Base-by-base conservation (phyloP, 495 filamentous ascomycete genomes). In the Xylaria intraflava region DNA sequence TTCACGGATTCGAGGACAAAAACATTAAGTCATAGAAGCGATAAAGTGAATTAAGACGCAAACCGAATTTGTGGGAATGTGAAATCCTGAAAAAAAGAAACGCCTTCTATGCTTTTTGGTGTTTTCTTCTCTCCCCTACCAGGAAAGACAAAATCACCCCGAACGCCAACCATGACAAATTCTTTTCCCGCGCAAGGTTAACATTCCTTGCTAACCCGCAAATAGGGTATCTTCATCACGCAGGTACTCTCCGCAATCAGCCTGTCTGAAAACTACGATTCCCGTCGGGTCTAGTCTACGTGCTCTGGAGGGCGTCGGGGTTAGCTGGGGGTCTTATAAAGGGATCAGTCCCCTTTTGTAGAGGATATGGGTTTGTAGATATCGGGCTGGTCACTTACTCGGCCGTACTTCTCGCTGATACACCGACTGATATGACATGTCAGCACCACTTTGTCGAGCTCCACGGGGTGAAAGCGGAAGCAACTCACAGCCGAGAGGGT, bases 241-340 rank as follows among this genome's bases (percentile, higher is more conserved):
- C 49, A 98, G 77, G 62, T 94, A 98, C 66, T 96, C 89, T 40
- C 93, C 92, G 63, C 86, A 82, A 74, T 97, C 92, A 1, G 86
- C 85, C 68, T 96, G 89, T 58, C 89, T 73, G 68, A 95, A 95
- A 27, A 84, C 80, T 9, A 85, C 83, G 48, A 95, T 86, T 12
- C 84, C 89, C 1, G 94, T 98, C 0, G 93, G 93, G 43, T 96
- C 92, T 49, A 96, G 66, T 52, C 86, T 74, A 54, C 87, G 72
- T 14, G 87, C 82, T 65, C 52, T 55, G 17, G 22, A 14, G 16
- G 26, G 24, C 27, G 16, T 30, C 6, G 6, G 19, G 2, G 29
- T 55, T 55, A 55, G 52, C 14, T 19, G 5, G 12, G 20, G 8
- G 10, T 5, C 17, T 19, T n/a, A 26, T 27, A 16, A 20, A 19